These are phyloP conservation scores for Sphagnum fallax DNA, from an alignment of 228 moss, liverwort and hornwort species.

Conservation along the genomic window DNA sequence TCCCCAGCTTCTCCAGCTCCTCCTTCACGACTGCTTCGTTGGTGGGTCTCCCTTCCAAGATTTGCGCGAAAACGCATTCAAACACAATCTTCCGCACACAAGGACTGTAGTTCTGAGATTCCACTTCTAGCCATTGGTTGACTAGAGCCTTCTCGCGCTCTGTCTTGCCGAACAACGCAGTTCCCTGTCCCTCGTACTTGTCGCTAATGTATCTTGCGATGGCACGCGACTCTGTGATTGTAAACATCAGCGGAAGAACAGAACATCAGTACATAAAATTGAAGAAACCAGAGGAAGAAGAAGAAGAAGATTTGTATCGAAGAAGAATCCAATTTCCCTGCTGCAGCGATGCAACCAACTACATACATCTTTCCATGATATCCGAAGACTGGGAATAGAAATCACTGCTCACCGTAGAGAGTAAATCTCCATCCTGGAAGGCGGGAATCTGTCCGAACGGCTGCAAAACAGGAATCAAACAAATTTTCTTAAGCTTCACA, in stretches of 20 bases:
- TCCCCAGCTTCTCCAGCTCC: conserved; percentile 4
- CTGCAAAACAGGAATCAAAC: conserved; percentile 2
- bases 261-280: neutral
- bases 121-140: conserved; percentile 35
- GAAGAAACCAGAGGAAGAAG: neutral
- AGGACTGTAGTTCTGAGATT: conserved; percentile 11
- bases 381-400: neutral
- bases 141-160: conserved; percentile 16
- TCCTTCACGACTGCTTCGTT: conserved; percentile 2
- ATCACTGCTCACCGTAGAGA: conserved; percentile 18
- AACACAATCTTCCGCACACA: neutral
- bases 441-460: conserved; percentile 32
- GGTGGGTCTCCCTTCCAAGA: neutral
- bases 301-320: neutral
- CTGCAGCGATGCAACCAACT: neutral
- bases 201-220: conserved; percentile 1
- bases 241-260: neutral
- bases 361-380: neutral
- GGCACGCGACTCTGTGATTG: neutral
- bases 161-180: conserved; percentile 12
- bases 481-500: too few relatives aligned
- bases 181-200: conserved; percentile 1
- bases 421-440: conserved; percentile 26
- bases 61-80: neutral
- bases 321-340: neutral